Base-by-base conservation (phyloP, 73 alveolate genomes). In the Urostyla sp. region DNA sequence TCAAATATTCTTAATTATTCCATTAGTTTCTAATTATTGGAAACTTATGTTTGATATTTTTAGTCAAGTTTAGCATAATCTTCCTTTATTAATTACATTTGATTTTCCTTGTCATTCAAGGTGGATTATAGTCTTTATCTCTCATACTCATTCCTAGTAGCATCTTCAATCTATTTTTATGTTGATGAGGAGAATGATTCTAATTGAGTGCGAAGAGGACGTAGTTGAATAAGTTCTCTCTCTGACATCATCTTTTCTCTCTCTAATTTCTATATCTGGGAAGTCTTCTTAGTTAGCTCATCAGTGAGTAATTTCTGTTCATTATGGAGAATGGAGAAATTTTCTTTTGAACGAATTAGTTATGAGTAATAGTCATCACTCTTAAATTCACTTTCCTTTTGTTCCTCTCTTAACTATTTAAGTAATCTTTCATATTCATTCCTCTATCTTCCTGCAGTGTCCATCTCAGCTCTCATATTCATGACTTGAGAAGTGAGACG, bases 161-260 rank as follows among this genome's bases (percentile, higher is more conserved):
- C 34, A 28, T 66, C 73, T 54, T 67, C 79, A 35, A 80, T 63
- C 34, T 31, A 37, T 49, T 80, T 36, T 31, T 67, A 24, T 3
- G 75, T 49, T 27, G 38, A 34, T 7, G 18, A 11, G 23, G 56
- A 21, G 15, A 21, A 8, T 36, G 76, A 55, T 48, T 58, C 81
- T 0, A 50, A 43, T 50, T 81, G 37, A 23, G 23, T 30, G 49
- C 60, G 80, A n/a, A 87, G 26, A 0, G 94, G 94, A 7, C 94
- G 30, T 6, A 87, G 63, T 28, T 80, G 76, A 30, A 84, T 35
- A 36, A 87, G 72, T 54, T 82, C 87, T 28, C 77, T 75, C 58
- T 82, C 78, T 3, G 36, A 57, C 30, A 30, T 34, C 11, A 69
- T 20, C 44, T 61, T 67, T 11, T 34, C 77, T 28, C 40, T 85